Evolutionary conservation across 108 stramenopile species (phyloP), one percentile per base, ranked within the genome.

Genomic region (Conticribra weissflogii): DNA sequence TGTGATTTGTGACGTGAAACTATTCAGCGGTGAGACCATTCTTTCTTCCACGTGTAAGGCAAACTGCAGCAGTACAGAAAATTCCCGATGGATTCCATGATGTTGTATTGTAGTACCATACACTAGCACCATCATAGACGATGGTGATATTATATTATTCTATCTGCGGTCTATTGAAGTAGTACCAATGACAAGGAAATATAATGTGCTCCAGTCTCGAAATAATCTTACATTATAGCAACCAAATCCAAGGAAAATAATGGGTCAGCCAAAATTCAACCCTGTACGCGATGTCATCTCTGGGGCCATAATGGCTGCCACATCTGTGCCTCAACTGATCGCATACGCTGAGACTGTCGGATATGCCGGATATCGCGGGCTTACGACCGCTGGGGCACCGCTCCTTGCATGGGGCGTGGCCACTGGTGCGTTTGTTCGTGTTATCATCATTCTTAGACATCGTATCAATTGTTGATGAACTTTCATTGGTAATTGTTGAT

Each of bases 301-400:
- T 36, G 92, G 92, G 9, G 72, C 79, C 64, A 88, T 90, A 29
- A 90, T 93, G 89, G 92, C 92, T 3, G 89, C 86, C 52, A 93
- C 92, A 15, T 90, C 89, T 49, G 86, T 93, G 1, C 92, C 92
- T 0, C 92, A 93, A 64, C 66, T 90, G n/a, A 87, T 93, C 57
- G 89, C 89, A 34, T 93, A 93, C 63, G 92, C 92, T 21, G 89
- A 93, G 68, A 82, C 85, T 5, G 85, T 82, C 3, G 89, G 89
- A 32, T 90, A 90, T 64, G 89, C 89, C 36, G 84, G 87, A 18
- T 88, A 86, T 54, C 84, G 88, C 33, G 92, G 92, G 24, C 68
- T 93, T 32, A 70, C 88, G 5, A 90, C 89, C 4, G 88, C 88
- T 9, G 92, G 92, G 14, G 78, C 88, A 22, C 75, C 87, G 19